A percentile compares a stretch with the other conserved stretches of the same genome.
Conservation (phyloP, 1,284 basidiomycete species). For the Grifola frondosa region DNA sequence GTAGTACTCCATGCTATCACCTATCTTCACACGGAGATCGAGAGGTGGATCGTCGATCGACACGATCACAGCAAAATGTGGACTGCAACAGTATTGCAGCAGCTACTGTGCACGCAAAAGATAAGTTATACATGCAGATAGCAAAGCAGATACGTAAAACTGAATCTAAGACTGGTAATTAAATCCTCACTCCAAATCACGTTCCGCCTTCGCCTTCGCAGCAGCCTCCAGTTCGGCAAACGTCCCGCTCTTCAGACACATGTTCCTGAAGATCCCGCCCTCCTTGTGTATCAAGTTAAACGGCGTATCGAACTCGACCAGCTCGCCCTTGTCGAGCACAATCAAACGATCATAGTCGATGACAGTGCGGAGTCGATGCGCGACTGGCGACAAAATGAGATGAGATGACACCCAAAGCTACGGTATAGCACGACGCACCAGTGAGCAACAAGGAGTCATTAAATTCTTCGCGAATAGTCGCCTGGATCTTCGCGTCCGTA, state of each 20-base stretch:
- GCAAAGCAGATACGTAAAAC: neutral
- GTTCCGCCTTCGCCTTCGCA: conserved; percentile 46
- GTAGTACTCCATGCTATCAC: no score
- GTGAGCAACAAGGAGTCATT: conserved; percentile 58
- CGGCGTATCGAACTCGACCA: conserved; percentile 85
- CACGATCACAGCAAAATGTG: no score
- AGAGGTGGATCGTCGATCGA: no score
- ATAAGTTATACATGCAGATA: no score
- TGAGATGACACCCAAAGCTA: neutral
- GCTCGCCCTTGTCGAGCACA: conserved; percentile 78
- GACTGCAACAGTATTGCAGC: no score
- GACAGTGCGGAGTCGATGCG: conserved; percentile 71
- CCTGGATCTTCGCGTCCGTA: conserved; percentile 78
- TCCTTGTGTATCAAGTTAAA: conserved; percentile 72
- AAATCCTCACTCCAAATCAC: no score
- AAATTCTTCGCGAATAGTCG: conserved; percentile 81
- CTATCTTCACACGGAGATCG: no score
- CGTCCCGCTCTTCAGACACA: conserved; percentile 83
- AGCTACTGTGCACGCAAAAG: no score
- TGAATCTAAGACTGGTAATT: neutral
- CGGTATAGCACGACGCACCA: conserved; percentile 36
- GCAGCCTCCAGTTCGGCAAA: conserved; percentile 66
- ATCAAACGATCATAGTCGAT: conserved; percentile 82
- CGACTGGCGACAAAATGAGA: conserved; percentile 38
- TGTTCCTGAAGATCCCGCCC: conserved; percentile 71